Evolutionary conservation across 1,284 basidiomycete genomes (phyloP), one percentile per base, ranked within the genome.

Genomic region (Ustilago shanxiensis): DNA sequence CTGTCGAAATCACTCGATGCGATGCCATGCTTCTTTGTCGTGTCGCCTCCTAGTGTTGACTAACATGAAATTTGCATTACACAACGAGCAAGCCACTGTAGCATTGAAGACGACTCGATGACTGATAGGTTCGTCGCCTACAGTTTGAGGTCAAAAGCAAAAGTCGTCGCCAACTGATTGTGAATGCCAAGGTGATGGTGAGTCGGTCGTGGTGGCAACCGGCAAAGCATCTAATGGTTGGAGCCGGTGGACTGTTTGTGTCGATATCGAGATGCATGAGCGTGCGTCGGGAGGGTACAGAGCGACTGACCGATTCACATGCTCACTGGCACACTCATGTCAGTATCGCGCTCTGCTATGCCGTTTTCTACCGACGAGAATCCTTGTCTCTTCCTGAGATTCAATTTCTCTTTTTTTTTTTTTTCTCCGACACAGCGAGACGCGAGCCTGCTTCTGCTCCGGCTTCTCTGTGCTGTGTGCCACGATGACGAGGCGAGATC

Each of bases 301-400:
- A 20, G 20, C 37, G 29, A 24, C 22, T 18, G 26, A 55, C 56
- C 56, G 57, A 65, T 71, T 71, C 69, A 71, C 63, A 66, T 66
- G 69, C 63, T 49, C 62, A 8, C 7, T 41, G 18, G 13, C 9
- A 22, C 22, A 16, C n/a, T 44, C n/a, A 11, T 11, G 11, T 39
- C 41, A 2, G n/a, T 6, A 28, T 45, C 49, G 28, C 49, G 28
- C 18, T 35, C 6, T 51, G 49, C 49, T 35, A n/a, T 31, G 37
- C 24, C 31, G 49, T 45, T 51, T 50, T 29, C 33, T 33, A 33
- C 60, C 51, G 60, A 47, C 37, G 35, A 31, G 53, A 53, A 33
- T 54, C 45, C 49, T n/a, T 33, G 44, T 24, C 24, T 58, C 44
- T 18, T 39, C 18, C 37, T 39, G 37, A 11, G 37, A 39, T 16